Conservation (phyloP, 352 stramenopile species). For the Thalassiosira livingstoniorum region DNA sequence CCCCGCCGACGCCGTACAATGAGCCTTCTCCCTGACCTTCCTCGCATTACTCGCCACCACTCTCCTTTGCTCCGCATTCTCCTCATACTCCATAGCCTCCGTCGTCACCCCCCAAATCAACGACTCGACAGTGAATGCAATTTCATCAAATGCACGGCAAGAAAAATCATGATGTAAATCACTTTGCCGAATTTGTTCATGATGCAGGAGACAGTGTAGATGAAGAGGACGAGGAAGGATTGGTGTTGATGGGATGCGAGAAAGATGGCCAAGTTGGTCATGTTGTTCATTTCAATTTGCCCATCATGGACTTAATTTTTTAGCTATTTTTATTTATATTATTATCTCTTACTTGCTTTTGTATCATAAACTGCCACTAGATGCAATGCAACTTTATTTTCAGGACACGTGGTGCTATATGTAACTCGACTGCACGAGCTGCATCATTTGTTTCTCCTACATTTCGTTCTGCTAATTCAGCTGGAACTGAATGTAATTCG, state of each 20-base stretch:
- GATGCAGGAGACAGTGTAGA: conserved; percentile 31
- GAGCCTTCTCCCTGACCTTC: conserved; percentile 18
- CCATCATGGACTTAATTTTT: too few species aligned
- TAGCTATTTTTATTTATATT: too few species aligned
- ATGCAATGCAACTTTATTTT: too few species aligned
- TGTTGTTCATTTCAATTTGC: too few species aligned
- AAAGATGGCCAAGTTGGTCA: too few species aligned
- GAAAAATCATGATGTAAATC: conserved; percentile 83
- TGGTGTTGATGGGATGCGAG: conserved; percentile 22
- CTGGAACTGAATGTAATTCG: too few species aligned
- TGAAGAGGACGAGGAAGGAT: conserved; percentile 30
- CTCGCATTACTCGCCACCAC: too few species aligned
- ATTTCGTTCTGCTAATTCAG: too few species aligned
- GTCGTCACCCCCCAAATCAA: conserved; percentile 83
- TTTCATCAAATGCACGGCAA: conserved; percentile 85
- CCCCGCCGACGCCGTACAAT: conserved; percentile 6
- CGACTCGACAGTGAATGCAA: conserved; percentile 79
- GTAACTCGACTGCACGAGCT: too few species aligned
- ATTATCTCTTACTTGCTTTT: too few species aligned
- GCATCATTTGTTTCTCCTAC: too few species aligned
- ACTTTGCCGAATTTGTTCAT: conserved; percentile 66
- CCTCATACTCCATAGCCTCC: conserved; percentile 86
- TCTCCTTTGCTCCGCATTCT: conserved; percentile 63
- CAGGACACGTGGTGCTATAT: too few species aligned
- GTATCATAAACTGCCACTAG: not conserved